phyloP scores from a whole-genome alignment of 2,329 filamentous ascomycete species.

The Fusarium annulatum region DNA sequence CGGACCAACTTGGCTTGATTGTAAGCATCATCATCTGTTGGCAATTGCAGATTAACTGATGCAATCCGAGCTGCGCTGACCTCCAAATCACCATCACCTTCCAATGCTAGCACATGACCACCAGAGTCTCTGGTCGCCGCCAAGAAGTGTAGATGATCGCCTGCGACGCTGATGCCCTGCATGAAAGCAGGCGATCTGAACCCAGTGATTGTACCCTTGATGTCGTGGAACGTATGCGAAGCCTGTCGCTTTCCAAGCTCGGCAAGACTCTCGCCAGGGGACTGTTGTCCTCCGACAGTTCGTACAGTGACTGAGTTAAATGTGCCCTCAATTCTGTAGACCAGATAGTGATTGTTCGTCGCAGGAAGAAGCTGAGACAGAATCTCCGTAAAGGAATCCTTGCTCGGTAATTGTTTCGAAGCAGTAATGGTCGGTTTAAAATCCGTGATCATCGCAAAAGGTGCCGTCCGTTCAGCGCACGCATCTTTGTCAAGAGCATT shows the following conservation, averaged over 20 bases:
- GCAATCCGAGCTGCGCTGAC: slow-evolving; percentile 9
- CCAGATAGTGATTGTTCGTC: slow-evolving; percentile 19
- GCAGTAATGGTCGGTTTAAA: not conserved
- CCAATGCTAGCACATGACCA: slow-evolving; percentile 22
- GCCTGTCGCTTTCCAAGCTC: slow-evolving; percentile 31
- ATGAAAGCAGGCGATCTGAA: slow-evolving; percentile 28
- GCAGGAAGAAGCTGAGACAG: slow-evolving; percentile 7
- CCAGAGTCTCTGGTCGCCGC: not conserved
- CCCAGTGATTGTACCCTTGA: slow-evolving; percentile 11
- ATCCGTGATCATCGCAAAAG: slow-evolving; percentile 26
- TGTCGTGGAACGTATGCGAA: slow-evolving; percentile 2
- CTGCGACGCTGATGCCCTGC: slow-evolving; percentile 33
- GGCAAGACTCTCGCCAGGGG: slow-evolving; percentile 18
- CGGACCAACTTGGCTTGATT: slow-evolving; percentile 15
- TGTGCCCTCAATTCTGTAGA: slow-evolving; percentile 4
- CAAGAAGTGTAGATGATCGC: slow-evolving; percentile 31
- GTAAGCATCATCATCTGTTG: not conserved
- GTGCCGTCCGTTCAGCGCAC: not conserved
- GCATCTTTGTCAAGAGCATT: not conserved
- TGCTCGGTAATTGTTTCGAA: not conserved
- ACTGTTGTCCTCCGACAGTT: slow-evolving; percentile 19
- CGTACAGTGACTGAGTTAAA: slow-evolving; percentile 24
- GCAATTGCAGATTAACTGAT: slow-evolving; percentile 11
- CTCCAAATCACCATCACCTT: slow-evolving; percentile 10
- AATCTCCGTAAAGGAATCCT: not conserved